Evolutionary conservation across 2,329 filamentous ascomycete species (phyloP).

Genomic region (Sporothrix dimorphospora): DNA sequence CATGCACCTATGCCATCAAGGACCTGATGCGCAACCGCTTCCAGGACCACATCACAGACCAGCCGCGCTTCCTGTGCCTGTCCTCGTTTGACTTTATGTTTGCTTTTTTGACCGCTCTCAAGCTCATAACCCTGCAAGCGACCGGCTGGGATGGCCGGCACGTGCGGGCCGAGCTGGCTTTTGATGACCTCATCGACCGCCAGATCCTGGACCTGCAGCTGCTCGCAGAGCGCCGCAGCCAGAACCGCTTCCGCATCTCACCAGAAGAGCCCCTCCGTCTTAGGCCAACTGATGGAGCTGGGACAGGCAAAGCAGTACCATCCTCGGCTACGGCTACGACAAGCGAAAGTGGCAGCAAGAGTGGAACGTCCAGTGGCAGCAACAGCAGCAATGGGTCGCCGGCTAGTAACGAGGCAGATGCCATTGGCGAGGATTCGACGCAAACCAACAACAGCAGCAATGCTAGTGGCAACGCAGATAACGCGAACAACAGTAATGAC

Average conservation of each 20-base stretch:
- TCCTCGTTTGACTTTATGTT: slow-evolving; percentile 53
- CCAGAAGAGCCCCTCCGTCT: not conserved
- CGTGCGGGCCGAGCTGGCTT: slow-evolving; percentile 44
- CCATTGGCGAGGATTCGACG: not conserved
- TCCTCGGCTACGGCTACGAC: not conserved
- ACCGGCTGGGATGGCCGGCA: slow-evolving; percentile 51
- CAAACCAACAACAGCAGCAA: not conserved
- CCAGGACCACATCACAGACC: slow-evolving; percentile 33
- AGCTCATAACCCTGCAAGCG: slow-evolving; percentile 50
- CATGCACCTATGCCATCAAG: slow-evolving; percentile 47
- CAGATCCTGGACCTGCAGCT: slow-evolving; percentile 41
- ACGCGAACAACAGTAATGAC: not conserved
- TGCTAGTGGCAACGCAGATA: not conserved
- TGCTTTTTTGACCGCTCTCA: slow-evolving; percentile 50
- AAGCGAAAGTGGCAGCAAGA: not conserved
- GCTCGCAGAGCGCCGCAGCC: slow-evolving; percentile 36
- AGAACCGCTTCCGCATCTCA: slow-evolving; percentile 3
- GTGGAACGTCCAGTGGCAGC: not conserved
- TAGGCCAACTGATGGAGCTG: not conserved
- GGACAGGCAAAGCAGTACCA: not conserved
- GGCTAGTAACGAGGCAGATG: not conserved
- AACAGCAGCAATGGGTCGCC: not conserved
- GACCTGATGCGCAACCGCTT: slow-evolving; percentile 45
- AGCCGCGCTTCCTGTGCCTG: slow-evolving; percentile 49
- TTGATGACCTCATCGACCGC: slow-evolving; percentile 40